phyloP scores from a whole-genome alignment of 1,284 basidiomycete genomes.

The Mycosarcoma maydis region DNA sequence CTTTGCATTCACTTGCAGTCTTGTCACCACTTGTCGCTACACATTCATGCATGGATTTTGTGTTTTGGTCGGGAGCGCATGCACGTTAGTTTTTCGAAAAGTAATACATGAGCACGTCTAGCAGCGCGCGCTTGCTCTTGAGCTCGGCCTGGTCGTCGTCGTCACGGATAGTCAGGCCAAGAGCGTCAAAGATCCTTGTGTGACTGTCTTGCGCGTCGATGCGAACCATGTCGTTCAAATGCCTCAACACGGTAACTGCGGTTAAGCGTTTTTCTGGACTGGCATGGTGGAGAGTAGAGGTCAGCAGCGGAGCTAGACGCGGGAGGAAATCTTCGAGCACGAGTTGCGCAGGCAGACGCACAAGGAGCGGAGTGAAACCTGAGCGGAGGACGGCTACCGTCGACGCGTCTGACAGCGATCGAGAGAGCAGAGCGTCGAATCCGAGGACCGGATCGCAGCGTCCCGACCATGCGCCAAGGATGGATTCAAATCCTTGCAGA shows the following conservation, averaged over 20 bases:
- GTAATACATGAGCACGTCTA: conserved; percentile 53
- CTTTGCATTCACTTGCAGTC: too few species aligned
- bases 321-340: conserved; percentile 53
- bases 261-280: conserved; percentile 7
- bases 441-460: conserved; percentile 49
- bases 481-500: conserved; percentile 22
- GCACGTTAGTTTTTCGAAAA: conserved; percentile 38
- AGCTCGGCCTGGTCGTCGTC: background rate
- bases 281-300: background rate
- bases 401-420: too few species aligned
- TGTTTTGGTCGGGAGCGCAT: too few species aligned
- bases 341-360: conserved; percentile 45
- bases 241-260: conserved; percentile 22
- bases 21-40: too few species aligned
- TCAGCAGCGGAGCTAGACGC: background rate
- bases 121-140: conserved; percentile 12
- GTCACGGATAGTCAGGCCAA: conserved; percentile 5
- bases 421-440: conserved; percentile 19
- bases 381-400: conserved; percentile 3
- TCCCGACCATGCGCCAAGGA: conserved; percentile 20
- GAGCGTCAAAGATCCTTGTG: conserved; percentile 20
- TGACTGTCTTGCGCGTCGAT: conserved; percentile 13
- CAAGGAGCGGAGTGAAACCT: conserved; percentile 24
- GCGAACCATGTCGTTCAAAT: conserved; percentile 9
- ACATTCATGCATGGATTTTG: too few species aligned